These are phyloP conservation scores for Crithidia expoeki DNA, from an alignment of 208 protist species.

Conservation along the genomic window DNA sequence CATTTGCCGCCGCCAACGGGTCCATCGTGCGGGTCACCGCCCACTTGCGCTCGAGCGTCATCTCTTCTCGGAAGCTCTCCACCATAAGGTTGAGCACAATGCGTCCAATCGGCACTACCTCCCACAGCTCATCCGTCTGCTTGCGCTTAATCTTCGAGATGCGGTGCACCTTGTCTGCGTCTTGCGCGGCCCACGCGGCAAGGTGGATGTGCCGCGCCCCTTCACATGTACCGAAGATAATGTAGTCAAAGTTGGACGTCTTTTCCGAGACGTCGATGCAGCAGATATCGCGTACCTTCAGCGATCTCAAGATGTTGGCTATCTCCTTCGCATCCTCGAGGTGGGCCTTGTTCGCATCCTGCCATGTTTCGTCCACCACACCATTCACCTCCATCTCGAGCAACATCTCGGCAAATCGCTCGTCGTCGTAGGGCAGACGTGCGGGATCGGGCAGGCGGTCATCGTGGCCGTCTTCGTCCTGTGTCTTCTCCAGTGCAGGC, in stretches of 20 bases:
- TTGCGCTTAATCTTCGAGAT: constrained; percentile 78
- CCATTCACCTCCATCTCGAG: constrained; percentile 92
- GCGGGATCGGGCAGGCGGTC: constrained; percentile 22
- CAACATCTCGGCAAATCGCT: constrained; percentile 80
- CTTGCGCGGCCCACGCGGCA: constrained; percentile 88
- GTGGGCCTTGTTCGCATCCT: constrained; percentile 70
- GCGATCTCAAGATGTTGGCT: constrained; percentile 53
- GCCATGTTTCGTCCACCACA: constrained; percentile 86
- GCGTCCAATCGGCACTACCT: constrained; percentile 85
- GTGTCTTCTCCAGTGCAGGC: neutral
- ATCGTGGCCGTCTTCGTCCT: neutral
- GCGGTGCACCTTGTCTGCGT: constrained; percentile 76
- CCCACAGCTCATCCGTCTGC: constrained; percentile 85
- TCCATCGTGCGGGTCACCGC: constrained; percentile 85
- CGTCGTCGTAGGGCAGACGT: constrained; percentile 85
- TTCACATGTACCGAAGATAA: constrained; percentile 89
- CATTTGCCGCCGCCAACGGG: constrained; percentile 73
- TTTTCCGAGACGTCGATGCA: constrained; percentile 86
- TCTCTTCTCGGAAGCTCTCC: constrained; percentile 74
- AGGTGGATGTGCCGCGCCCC: constrained; percentile 89
- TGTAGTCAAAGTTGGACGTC: constrained; percentile 89
- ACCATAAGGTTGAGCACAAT: constrained; percentile 91
- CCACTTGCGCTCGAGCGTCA: constrained; percentile 90
- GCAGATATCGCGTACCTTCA: constrained; percentile 87
- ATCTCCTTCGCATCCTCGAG: constrained; percentile 86